These are phyloP conservation scores for Cladophialophora yegresii DNA, from an alignment of 2,329 filamentous ascomycete genomes.

Conservation along the genomic window DNA sequence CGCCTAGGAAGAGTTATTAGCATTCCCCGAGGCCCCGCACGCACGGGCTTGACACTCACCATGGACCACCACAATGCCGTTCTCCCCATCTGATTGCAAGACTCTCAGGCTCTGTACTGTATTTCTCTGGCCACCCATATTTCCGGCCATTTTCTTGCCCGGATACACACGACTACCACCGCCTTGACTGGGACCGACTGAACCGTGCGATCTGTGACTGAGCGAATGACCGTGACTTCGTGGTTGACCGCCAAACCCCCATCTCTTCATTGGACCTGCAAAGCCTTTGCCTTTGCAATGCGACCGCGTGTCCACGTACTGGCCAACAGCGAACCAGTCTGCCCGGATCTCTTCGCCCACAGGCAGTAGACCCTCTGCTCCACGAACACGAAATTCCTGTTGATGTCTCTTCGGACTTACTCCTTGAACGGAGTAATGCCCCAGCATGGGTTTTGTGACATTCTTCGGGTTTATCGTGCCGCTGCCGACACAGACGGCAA, in stretches of 20 bases:
- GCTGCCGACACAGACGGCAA: slow-evolving; percentile 83
- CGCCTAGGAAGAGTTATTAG: slow-evolving; percentile 47
- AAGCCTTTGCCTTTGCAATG: slow-evolving; percentile 88
- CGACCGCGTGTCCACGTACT: slow-evolving; percentile 82
- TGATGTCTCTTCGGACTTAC: slow-evolving; percentile 82
- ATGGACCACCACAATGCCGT: slow-evolving; percentile 85
- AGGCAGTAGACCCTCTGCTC: slow-evolving; percentile 68
- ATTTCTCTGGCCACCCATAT: slow-evolving; percentile 86
- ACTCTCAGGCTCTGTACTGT: slow-evolving; percentile 92
- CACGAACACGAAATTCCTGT: slow-evolving; percentile 82
- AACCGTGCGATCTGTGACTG: slow-evolving; percentile 90
- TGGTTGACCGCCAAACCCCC: slow-evolving; percentile 84
- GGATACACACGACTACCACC: slow-evolving; percentile 88
- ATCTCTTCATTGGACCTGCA: slow-evolving; percentile 95
- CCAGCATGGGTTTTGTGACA: slow-evolving; percentile 77
- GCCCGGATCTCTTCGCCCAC: slow-evolving; percentile 76
- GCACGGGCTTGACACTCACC: slow-evolving; percentile 53
- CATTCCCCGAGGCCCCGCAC: not conserved
- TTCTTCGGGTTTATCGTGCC: slow-evolving; percentile 74
- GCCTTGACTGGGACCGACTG: slow-evolving; percentile 84
- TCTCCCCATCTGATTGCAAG: slow-evolving; percentile 80
- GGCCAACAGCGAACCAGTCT: slow-evolving; percentile 88
- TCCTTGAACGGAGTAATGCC: slow-evolving; percentile 81
- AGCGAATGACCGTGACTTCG: slow-evolving; percentile 94
- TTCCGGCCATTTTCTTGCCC: slow-evolving; percentile 96